A percentile compares a stretch with the other conserved stretches of the same genome.
These are phyloP conservation scores for Hypoxylon fragiforme DNA, from an alignment of 495 filamentous ascomycete genomes.

Conservation along the genomic window DNA sequence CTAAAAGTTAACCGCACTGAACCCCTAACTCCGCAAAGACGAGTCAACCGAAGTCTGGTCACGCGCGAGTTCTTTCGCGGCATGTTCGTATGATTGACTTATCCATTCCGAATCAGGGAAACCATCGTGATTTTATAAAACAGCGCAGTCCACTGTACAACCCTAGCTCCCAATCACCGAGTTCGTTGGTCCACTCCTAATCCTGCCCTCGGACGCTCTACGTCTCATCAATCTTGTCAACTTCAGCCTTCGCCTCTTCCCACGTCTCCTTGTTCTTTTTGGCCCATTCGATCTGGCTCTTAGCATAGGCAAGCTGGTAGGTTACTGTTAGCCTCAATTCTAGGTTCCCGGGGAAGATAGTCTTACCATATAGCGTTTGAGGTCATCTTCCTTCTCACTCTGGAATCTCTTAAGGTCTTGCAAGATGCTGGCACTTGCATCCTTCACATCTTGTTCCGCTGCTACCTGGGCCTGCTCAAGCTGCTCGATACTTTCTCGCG, in stretches of 20 bases:
- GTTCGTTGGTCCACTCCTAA: neutral
- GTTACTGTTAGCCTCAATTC: constrained; percentile 7
- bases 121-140: constrained; percentile 20
- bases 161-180: constrained; percentile 1
- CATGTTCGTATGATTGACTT: constrained; percentile 31
- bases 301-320: constrained; percentile 82
- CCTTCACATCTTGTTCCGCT: constrained; percentile 85
- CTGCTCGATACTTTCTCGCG: constrained; percentile 71
- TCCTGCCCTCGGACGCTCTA: constrained; percentile 19
- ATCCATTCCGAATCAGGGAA: constrained; percentile 32
- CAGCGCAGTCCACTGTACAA: constrained; percentile 7
- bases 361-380: constrained; percentile 92
- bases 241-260: constrained; percentile 92
- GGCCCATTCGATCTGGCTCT: constrained; percentile 97
- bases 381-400: constrained; percentile 88
- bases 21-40: constrained; percentile 2
- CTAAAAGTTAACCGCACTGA: neutral
- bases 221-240: constrained; percentile 76
- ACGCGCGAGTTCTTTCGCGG: constrained; percentile 5
- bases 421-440: constrained; percentile 82
- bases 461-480: constrained; percentile 88
- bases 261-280: constrained; percentile 94
- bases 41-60: neutral
- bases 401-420: constrained; percentile 92
- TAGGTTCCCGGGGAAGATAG: neutral